phyloP scores from a whole-genome alignment of 2,329 filamentous ascomycete species.

The Annulohypoxylon truncatum region DNA sequence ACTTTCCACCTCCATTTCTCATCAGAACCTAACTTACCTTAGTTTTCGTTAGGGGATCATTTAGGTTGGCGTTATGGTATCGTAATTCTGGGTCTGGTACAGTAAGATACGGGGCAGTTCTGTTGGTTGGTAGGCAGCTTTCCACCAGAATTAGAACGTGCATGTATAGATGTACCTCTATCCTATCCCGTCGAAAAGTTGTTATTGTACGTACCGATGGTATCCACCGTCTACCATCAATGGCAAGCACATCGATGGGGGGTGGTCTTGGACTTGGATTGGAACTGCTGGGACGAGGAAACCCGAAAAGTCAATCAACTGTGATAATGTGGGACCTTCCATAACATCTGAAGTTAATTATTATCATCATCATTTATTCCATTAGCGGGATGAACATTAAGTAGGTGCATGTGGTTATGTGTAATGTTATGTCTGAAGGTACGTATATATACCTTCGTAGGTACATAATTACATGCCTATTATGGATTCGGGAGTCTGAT shows the following conservation, averaged over 20 bases:
- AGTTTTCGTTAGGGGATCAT: conserved; percentile 30
- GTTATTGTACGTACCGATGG: conserved; percentile 2
- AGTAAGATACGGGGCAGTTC: conserved; percentile 36
- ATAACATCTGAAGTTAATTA: conserved; percentile 1
- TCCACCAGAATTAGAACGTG: conserved; percentile 28
- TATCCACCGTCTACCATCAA: conserved; percentile 4
- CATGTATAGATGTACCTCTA: conserved; percentile 13
- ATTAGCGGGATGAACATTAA: neutral
- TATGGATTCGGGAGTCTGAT: conserved; percentile 4
- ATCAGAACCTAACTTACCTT: conserved; percentile 36
- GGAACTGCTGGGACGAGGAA: neutral
- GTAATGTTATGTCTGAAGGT: neutral
- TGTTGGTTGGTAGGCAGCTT: conserved; percentile 27
- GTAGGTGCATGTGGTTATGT: neutral
- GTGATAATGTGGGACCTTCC: conserved; percentile 6
- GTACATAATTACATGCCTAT: conserved; percentile 3
- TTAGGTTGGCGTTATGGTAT: conserved; percentile 39
- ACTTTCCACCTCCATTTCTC: conserved; percentile 3
- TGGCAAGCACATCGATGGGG: conserved; percentile 2
- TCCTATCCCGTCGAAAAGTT: neutral
- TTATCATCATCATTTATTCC: conserved; percentile 4
- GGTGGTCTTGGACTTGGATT: neutral
- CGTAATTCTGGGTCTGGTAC: conserved; percentile 39
- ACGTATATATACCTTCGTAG: neutral
- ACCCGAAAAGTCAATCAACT: conserved; percentile 2